Evolutionary conservation across 805 yeast species (phyloP), one percentile per base, ranked within the genome.

Genomic region (Barnettozyma wickerhamii): DNA sequence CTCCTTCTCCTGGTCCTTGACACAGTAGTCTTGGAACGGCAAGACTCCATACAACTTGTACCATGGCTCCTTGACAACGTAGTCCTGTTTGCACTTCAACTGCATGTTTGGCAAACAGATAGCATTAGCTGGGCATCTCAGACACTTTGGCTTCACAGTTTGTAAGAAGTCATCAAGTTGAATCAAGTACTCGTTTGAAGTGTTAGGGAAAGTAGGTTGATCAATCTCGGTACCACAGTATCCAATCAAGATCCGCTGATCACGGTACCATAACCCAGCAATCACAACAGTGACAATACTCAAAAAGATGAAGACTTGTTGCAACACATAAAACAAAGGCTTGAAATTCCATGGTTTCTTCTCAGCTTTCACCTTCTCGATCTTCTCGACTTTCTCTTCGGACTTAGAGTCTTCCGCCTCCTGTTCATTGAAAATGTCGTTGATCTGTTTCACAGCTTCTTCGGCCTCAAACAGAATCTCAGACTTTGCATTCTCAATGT

Each of bases 71-170:
- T 55, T 54, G 27, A 66, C 69, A 34, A 75, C 58, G 55, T 68
- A 84, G 42, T 82, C 95, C 33, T 79, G 80, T 50, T 76, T 79
- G 62, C 99, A 91, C 42, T 73, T 78, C 7, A 85, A 54, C 38
- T 71, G 66, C 51, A 84, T 66, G 33, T 70, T 58, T 19, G 78
- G 75, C 48, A 71, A 77, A 62, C 98, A 91, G 29, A 75, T 67
- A 0, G 90, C 93, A 62, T 90, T 81, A 4, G 70, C 74, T 2
- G 98, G 97, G 57, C 98, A 91, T 19, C 75, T 75, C 4, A 74
- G 63, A 64, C 99, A 91, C 1, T 50, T 33, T 3, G 95, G 95
- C 36, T 72, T 71, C 37, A 72, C 57, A 0, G 55, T 42, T 36
- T 73, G 75, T 42, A 84, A 59, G 42, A 65, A 62, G 0, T 60